A percentile compares a stretch with the other conserved stretches of the same genome.
Evolutionary conservation across 768 basidiomycete species (phyloP).

Genomic region (Pleurotus giganteus): DNA sequence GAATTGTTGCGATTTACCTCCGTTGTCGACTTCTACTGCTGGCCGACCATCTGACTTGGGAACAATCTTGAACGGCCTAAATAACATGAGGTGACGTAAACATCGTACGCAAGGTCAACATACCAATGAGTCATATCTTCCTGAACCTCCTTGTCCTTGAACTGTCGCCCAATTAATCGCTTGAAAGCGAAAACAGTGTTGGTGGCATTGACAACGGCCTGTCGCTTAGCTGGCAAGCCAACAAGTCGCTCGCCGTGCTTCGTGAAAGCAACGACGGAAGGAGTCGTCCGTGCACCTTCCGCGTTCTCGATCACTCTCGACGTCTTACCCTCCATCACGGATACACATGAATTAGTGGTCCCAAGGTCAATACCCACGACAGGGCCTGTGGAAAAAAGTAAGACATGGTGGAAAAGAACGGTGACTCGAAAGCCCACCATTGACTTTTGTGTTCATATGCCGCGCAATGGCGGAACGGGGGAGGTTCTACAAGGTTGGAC

Average conservation of each 20-base stretch:
- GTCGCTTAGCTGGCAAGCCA: constrained; percentile 95
- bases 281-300: constrained; percentile 96
- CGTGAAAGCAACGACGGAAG: constrained; percentile 98
- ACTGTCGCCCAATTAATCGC: constrained; percentile 92
- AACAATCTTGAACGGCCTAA: constrained; percentile 81
- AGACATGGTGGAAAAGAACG: constrained; percentile 2
- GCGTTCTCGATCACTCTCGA: constrained; percentile 96
- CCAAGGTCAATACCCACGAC: constrained; percentile 98
- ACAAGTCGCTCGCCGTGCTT: constrained; percentile 97
- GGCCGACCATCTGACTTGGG: constrained; percentile 72
- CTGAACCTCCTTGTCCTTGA: constrained; percentile 90
- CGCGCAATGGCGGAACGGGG: constrained; percentile 77
- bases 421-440: constrained; percentile 47
- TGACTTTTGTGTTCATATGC: constrained; percentile 96
- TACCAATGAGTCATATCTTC: constrained; percentile 86
- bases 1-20: constrained; percentile 77
- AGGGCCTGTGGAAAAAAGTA: constrained; percentile 48
- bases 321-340: constrained; percentile 94
- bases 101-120: constrained; percentile 15
- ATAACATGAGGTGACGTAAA: neutral
- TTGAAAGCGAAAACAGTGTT: constrained; percentile 96
- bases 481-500: constrained; percentile 43
- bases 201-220: constrained; percentile 91
- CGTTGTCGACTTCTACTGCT: constrained; percentile 81
- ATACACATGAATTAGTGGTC: constrained; percentile 89